Conservation (phyloP, 345 rosid species). For the Eucalyptus decipiens region DNA sequence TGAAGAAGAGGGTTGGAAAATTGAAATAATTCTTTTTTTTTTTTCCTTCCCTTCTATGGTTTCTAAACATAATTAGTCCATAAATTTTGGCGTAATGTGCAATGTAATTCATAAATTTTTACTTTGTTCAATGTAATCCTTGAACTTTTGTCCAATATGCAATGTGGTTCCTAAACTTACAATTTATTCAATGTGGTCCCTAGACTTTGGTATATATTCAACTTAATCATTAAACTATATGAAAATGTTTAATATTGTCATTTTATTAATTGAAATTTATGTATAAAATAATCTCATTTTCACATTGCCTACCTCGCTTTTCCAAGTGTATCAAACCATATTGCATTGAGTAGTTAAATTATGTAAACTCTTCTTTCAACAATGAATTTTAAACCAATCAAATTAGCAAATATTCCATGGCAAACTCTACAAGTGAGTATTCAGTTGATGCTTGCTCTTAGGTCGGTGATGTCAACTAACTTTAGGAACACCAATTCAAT, state of each 20-base stretch:
- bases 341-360: background rate
- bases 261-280: too few relatives aligned
- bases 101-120: too few relatives aligned
- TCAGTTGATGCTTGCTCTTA: background rate
- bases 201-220: too few relatives aligned
- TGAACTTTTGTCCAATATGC: accelerated
- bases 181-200: too few relatives aligned
- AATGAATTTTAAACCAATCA: background rate
- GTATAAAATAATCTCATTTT: background rate
- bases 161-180: too few relatives aligned
- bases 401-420: background rate
- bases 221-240: too few relatives aligned
- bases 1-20: background rate
- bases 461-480: background rate
- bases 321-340: background rate
- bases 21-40: background rate
- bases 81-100: too few relatives aligned
- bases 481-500: background rate
- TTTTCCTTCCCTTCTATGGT: background rate
- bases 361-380: background rate
- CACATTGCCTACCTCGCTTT: background rate
- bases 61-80: background rate
- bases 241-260: too few relatives aligned
- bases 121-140: accelerated
- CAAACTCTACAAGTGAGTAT: background rate